Evolutionary conservation across 805 yeast species (phyloP).

Genomic region (Starmerella bombi): DNA sequence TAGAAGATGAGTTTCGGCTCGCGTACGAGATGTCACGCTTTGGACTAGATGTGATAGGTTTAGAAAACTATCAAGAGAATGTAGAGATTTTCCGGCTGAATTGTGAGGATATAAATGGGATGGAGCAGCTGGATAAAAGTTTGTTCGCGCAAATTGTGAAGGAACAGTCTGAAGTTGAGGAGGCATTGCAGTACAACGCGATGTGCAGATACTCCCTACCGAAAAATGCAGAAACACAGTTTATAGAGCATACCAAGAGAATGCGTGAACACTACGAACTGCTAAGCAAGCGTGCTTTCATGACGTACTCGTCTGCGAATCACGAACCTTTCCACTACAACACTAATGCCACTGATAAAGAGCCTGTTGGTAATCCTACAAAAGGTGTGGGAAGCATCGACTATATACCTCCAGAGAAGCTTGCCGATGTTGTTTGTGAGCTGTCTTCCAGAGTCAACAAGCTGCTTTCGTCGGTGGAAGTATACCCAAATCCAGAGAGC

Average conservation of each 20-base stretch:
- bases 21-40: constrained; percentile 45
- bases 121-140: constrained; percentile 16
- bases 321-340: too few relatives aligned
- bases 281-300: not conserved
- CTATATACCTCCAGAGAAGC: too few relatives aligned
- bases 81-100: constrained; percentile 14
- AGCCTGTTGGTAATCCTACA: too few relatives aligned
- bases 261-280: not conserved
- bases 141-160: constrained; percentile 8
- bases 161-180: constrained; percentile 7
- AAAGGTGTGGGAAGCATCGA: too few relatives aligned
- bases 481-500: too few relatives aligned
- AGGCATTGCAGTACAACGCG: constrained; percentile 4
- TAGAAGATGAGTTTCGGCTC: constrained; percentile 29
- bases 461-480: too few relatives aligned
- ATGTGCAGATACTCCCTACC: constrained; percentile 11
- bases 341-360: too few relatives aligned
- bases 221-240: constrained; percentile 3
- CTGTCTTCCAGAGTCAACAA: too few relatives aligned
- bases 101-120: constrained; percentile 20
- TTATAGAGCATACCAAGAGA: constrained; percentile 1
- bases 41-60: constrained; percentile 48
- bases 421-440: too few relatives aligned
- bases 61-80: constrained; percentile 16
- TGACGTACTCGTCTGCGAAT: too few relatives aligned